phyloP scores from a whole-genome alignment of 768 basidiomycete genomes.

The Crepidotus variabilis region DNA sequence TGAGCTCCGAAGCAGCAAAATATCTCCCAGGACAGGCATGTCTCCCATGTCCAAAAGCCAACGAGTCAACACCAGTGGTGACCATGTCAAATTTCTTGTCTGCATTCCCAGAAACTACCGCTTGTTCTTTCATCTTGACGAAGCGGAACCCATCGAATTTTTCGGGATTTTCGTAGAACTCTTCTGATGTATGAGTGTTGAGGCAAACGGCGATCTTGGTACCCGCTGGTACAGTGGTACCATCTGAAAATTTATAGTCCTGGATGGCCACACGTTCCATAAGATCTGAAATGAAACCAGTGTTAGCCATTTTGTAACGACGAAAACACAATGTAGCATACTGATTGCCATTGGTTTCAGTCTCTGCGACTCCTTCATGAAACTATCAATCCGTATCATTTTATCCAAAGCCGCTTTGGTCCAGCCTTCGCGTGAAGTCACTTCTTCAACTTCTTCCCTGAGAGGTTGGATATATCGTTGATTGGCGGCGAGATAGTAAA shows the following conservation, averaged over 20 bases:
- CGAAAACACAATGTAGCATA: too few relatives aligned
- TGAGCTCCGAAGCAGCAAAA: constrained; percentile 27
- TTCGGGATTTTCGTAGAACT: constrained; percentile 11
- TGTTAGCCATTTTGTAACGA: too few relatives aligned
- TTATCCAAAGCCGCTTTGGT: constrained; percentile 31
- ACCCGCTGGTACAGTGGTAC: constrained; percentile 25
- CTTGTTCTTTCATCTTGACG: constrained; percentile 10
- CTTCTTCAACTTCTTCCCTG: constrained; percentile 19
- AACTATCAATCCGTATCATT: constrained; percentile 39
- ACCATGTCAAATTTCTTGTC: constrained; percentile 11
- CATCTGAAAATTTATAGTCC: constrained; percentile 31
- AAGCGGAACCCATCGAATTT: constrained; percentile 21
- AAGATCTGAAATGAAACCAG: too few relatives aligned
- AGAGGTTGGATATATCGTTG: constrained; percentile 14
- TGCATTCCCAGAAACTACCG: not conserved
- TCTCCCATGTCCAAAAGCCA: constrained; percentile 12
- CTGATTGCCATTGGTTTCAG: constrained; percentile 20
- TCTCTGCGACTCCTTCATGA: constrained; percentile 36
- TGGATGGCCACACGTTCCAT: constrained; percentile 24
- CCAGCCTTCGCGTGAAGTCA: constrained; percentile 29
- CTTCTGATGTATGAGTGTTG: not conserved
- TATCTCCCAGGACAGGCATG: constrained; percentile 8
- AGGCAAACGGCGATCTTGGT: constrained; percentile 27
- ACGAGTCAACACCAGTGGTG: constrained; percentile 6
- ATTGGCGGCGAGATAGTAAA: constrained; percentile 27